Evolutionary conservation across 768 basidiomycete genomes (phyloP), one percentile per base, ranked within the genome.

Genomic region (Stropharia rugosoannulata): DNA sequence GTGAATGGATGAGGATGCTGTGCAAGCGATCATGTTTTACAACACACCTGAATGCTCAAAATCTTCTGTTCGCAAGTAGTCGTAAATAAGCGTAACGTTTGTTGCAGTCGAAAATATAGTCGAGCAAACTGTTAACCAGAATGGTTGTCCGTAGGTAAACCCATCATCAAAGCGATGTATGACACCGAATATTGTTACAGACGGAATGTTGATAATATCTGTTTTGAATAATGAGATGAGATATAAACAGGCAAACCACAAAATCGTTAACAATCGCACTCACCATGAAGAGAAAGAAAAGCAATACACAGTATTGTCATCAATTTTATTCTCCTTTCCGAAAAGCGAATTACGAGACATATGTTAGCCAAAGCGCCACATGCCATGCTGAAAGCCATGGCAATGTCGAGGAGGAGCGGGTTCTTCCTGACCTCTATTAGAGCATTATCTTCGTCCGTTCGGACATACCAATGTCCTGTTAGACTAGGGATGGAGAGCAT

Each of bases 401-500:
- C 88, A n/a, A 79, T 64, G 41, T 84, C 75, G 1, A 95, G 73
- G 3, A 90, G 70, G 1, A 68, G 50, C 0, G 90, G 75, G 52
- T 92, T 92, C 11, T 67, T 65, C 47, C 70, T 75, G 5, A 67
- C 74, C 36, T 87, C 79, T 1, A 86, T 70, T 3, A 64, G 60
- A 4, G 72, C 68, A 22, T 75, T 40, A 55, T 80, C 70, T 16
- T 73, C 66, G 29, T 75, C 70, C 0, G 82, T 89, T 5, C 78
- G 78, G 54, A 87, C 79, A 59, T 85, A 90, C 90, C 89, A 90
- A 50, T 80, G 78, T 56, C 84, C 85, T 1, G 89, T 93, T 10
- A 93, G 70, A 13, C 87, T 87, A 0, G 92, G 92, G 27, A 94
- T 89, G 62, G 89, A 87, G 29, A 93, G 75, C n/a, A 94, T 76